Evolutionary conservation across 805 yeast genomes (phyloP), one percentile per base, ranked within the genome.

Genomic region (Saturnispora saitoi): DNA sequence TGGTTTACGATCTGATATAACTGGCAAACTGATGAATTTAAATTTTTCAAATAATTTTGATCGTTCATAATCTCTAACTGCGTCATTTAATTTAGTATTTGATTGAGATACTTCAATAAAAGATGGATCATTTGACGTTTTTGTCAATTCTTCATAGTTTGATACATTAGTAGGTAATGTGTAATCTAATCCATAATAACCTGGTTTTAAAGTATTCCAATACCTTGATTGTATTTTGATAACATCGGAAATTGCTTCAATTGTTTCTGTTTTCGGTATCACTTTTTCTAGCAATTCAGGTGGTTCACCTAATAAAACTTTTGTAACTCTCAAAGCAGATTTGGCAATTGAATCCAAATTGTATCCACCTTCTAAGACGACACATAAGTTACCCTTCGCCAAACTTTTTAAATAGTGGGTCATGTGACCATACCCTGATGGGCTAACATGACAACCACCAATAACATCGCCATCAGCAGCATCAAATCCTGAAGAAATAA

Each of bases 391-490:
- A 3, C 99, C 99, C 57, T 77, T 77, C 2, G 97, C 96, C 40
- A 93, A 68, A 36, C 87, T 79, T 66, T 90, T 90, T 54, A 93
- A 71, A 81, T 82, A 75, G 61, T 89, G 95, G 4, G 97, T 86
- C 96, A 93, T 89, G 54, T 89, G 90, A 8, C 96, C 97, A 63
- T 93, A 93, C 12, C 96, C 96, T 34, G 89, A 84, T 2, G 99
- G 99, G 0, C 96, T 76, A 2, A 93, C 95, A 63, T 87, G 95
- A 64, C 97, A 93, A 42, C 91, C 95, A 10, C 99, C 99, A 54
- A 93, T 86, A 50, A 88, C 83, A 66, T 93, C 99, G 51, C 98
- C 98, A 59, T 87, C 96, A 1, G 99, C 99, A 19, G 99, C 99
- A 68, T 93, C 99, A 58, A 93, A 93, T 0, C 99, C 99, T 0